Conservation (phyloP, 495 filamentous ascomycete genomes). For the Aspergillus taichungensis region DNA sequence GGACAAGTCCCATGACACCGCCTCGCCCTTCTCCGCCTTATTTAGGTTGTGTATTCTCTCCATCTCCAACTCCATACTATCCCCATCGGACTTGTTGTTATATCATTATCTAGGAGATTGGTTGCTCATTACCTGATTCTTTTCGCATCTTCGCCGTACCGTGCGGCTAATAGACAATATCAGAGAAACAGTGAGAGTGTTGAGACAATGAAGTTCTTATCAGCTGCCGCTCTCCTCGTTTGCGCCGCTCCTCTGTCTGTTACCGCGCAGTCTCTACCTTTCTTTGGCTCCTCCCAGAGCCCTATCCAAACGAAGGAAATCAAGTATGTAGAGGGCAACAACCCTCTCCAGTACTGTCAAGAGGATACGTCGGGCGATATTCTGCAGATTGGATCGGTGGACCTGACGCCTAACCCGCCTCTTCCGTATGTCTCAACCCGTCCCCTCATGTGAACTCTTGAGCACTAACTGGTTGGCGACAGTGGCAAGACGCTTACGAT, state of each 20-base stretch:
- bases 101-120: background rate
- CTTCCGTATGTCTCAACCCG: constrained; percentile 55
- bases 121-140: too few species aligned
- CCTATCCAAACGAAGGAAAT: constrained; percentile 13
- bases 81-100: background rate
- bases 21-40: constrained; percentile 1
- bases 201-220: constrained; percentile 41
- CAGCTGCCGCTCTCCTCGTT: constrained; percentile 24
- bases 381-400: constrained; percentile 67
- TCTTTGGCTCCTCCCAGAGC: constrained; percentile 20
- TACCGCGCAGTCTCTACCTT: constrained; percentile 24
- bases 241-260: constrained; percentile 24
- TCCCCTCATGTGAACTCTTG: background rate
- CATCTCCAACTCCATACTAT: background rate
- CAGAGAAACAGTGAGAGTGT: background rate
- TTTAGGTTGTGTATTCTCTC: background rate
- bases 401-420: constrained; percentile 81
- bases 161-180: background rate
- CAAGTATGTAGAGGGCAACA: constrained; percentile 28
- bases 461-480: constrained; percentile 8
- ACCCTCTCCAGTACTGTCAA: constrained; percentile 53
- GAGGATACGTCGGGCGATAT: constrained; percentile 48
- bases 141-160: too few species aligned
- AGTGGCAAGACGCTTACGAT: constrained; percentile 79
- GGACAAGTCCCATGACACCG: constrained; percentile 11